phyloP scores from a whole-genome alignment of 495 filamentous ascomycete species.

The Halenospora varia region DNA sequence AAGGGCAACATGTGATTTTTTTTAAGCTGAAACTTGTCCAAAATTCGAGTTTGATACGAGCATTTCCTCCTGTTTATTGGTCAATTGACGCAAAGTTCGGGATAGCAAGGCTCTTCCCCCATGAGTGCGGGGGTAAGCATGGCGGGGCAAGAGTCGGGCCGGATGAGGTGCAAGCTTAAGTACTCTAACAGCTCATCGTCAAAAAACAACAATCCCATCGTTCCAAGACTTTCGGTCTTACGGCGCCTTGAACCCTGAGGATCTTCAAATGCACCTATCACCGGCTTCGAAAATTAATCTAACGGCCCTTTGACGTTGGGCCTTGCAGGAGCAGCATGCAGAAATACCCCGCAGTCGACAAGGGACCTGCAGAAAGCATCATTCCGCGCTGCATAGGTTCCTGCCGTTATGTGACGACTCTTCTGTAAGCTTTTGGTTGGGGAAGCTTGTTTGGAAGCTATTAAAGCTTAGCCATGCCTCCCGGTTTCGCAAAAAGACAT shows the following conservation, averaged over 20 bases:
- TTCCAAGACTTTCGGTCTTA: background rate
- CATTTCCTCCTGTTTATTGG: background rate
- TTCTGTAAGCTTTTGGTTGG: background rate
- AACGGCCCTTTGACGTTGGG: background rate
- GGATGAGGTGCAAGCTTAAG: background rate
- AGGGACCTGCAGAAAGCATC: background rate
- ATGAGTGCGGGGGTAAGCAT: too few species aligned
- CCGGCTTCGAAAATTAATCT: background rate
- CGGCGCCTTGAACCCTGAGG: background rate
- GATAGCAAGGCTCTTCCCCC: too few species aligned
- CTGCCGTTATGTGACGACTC: background rate
- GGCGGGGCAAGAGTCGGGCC: background rate
- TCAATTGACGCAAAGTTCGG: too few species aligned
- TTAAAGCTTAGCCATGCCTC: background rate
- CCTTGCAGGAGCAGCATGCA: background rate
- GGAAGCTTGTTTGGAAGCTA: background rate
- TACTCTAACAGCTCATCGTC: background rate
- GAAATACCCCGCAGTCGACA: background rate
- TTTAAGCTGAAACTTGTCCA: too few species aligned
- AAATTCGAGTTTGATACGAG: too few species aligned
- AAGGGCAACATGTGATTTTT: too few species aligned
- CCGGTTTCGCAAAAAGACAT: background rate
- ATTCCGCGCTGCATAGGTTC: background rate
- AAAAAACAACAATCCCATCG: background rate
- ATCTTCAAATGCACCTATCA: background rate